phyloP scores from a whole-genome alignment of 2,329 filamentous ascomycete genomes.

The Phaeosphaeriaceae sp. region DNA sequence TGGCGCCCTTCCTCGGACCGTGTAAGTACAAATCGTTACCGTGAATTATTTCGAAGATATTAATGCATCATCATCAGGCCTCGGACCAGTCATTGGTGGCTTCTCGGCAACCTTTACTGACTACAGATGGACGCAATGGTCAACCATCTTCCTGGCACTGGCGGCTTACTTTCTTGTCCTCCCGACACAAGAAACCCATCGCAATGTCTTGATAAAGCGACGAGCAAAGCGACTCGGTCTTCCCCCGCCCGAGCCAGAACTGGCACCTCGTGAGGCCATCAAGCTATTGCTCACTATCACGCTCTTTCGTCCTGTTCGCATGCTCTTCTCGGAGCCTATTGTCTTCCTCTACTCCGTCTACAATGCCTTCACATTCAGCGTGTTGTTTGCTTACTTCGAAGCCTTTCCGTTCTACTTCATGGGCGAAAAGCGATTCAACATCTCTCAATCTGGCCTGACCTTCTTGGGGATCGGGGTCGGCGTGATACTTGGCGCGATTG shows the following conservation, averaged over 20 bases:
- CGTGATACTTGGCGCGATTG: slow-evolving; percentile 16
- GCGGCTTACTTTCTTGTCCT: not conserved
- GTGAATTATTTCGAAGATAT: not conserved
- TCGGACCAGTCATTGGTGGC: slow-evolving; percentile 38
- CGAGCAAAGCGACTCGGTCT: not conserved
- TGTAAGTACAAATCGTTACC: not conserved
- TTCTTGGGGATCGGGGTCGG: slow-evolving; percentile 33
- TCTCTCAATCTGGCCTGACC: slow-evolving; percentile 9
- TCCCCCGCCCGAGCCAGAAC: not conserved
- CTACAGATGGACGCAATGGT: slow-evolving; percentile 52
- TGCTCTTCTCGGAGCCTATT: slow-evolving; percentile 37
- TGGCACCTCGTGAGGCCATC: not conserved
- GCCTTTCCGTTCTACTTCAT: slow-evolving; percentile 32
- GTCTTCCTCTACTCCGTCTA: slow-evolving; percentile 25
- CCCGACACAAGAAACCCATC: not conserved
- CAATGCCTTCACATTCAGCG: slow-evolving; percentile 30
- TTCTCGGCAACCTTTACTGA: slow-evolving; percentile 47
- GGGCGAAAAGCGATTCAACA: slow-evolving; percentile 19
- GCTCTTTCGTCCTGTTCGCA: slow-evolving; percentile 56
- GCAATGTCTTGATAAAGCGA: slow-evolving; percentile 1
- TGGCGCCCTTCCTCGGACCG: slow-evolving; percentile 46
- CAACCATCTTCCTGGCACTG: slow-evolving; percentile 45
- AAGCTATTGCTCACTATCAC: slow-evolving; percentile 5
- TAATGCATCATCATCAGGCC: not conserved
- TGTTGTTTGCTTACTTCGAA: slow-evolving; percentile 36